Percentiles rank a stretch among this genome's conserved stretches.
Evolutionary conservation across 805 yeast species (phyloP).

Genomic region (Isabelozyma heimii): DNA sequence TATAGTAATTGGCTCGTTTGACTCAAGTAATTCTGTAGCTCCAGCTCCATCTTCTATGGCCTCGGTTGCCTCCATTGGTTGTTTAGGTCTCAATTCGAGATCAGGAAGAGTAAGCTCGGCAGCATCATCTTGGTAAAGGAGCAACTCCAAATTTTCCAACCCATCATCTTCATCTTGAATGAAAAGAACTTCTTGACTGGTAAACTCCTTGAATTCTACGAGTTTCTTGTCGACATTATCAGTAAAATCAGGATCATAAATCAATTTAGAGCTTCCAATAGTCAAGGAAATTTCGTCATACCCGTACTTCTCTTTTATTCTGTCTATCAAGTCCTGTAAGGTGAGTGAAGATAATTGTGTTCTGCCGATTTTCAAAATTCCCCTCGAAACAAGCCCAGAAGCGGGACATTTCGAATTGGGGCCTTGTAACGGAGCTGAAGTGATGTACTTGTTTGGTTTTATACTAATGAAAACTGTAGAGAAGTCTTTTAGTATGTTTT

Average conservation of each 20-base stretch:
- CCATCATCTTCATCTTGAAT: slow-evolving; percentile 80
- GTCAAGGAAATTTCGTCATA: slow-evolving; percentile 61
- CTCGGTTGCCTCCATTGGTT: slow-evolving; percentile 8
- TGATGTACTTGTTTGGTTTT: slow-evolving; percentile 60
- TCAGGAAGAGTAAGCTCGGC: slow-evolving; percentile 11
- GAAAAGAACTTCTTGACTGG: slow-evolving; percentile 59
- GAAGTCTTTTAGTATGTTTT: slow-evolving; percentile 14
- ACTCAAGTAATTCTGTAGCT: not conserved
- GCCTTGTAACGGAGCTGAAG: slow-evolving; percentile 55
- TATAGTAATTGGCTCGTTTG: slow-evolving; percentile 3
- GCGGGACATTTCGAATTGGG: slow-evolving; percentile 76
- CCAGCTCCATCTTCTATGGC: slow-evolving; percentile 5
- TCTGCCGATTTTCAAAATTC: slow-evolving; percentile 38
- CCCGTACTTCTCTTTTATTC: slow-evolving; percentile 46
- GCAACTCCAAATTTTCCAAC: slow-evolving; percentile 61
- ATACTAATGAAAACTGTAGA: slow-evolving; percentile 39
- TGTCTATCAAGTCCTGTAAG: slow-evolving; percentile 51
- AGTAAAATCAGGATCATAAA: slow-evolving; percentile 86
- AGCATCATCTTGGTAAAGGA: slow-evolving; percentile 22
- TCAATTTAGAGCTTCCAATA: slow-evolving; percentile 54
- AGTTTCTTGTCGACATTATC: slow-evolving; percentile 60
- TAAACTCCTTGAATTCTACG: slow-evolving; percentile 48
- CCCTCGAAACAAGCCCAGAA: slow-evolving; percentile 55
- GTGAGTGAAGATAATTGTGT: slow-evolving; percentile 24
- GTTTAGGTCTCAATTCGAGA: slow-evolving; percentile 14